phyloP scores from a whole-genome alignment of 2,329 filamentous ascomycete genomes.

The Fonsecaea pugnacius region DNA sequence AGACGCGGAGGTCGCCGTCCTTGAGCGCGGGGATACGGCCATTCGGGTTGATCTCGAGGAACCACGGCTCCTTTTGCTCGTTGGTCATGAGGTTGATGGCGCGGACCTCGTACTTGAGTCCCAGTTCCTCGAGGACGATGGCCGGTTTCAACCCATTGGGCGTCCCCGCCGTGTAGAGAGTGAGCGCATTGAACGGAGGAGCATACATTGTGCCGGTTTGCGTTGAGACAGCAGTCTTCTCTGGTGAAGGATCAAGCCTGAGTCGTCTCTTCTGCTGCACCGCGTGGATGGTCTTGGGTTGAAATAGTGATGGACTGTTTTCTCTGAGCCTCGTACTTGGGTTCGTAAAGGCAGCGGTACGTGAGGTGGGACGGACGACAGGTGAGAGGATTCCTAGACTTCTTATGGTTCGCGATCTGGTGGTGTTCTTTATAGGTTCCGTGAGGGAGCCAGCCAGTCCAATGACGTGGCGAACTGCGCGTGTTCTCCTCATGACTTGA shows the following conservation, averaged over 20 bases:
- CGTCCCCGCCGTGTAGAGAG: conserved; percentile 30
- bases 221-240: not conserved
- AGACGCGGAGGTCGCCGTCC: conserved; percentile 48
- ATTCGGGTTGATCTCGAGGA: conserved; percentile 55
- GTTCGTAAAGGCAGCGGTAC: not conserved
- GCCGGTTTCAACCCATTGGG: conserved; percentile 44
- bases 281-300: not conserved
- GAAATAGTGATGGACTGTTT: not conserved
- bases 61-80: conserved; percentile 52
- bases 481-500: conserved; percentile 12
- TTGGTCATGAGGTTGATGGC: conserved; percentile 52
- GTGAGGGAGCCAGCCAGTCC: conserved; percentile 1
- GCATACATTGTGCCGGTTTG: conserved; percentile 14
- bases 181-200: conserved; percentile 29
- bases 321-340: not conserved
- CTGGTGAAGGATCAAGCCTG: conserved; percentile 13
- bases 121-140: conserved; percentile 47
- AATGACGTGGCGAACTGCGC: conserved; percentile 11
- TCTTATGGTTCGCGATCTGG: conserved; percentile 10
- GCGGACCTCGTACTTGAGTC: conserved; percentile 42
- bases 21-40: conserved; percentile 54
- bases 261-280: conserved; percentile 6
- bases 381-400: conserved; percentile 7
- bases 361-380: not conserved
- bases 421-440: not conserved